phyloP scores from a whole-genome alignment of 2,329 filamentous ascomycete genomes.

The Trichoderma polysporum region DNA sequence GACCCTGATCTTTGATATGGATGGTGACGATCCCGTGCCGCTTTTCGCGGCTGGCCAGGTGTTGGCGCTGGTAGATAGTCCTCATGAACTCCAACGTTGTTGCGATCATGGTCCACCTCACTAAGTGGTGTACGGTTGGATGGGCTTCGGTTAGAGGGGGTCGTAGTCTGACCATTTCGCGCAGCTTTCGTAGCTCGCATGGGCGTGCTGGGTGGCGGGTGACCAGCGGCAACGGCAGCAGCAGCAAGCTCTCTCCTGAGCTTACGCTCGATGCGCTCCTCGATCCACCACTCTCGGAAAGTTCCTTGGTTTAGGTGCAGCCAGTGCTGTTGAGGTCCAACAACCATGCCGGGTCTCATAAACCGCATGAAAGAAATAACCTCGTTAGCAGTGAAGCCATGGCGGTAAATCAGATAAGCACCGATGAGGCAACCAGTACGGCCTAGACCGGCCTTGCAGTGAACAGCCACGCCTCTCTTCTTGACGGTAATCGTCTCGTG shows the following conservation, averaged over 20 bases:
- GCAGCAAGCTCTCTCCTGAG: slow-evolving; percentile 59
- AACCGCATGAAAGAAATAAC: slow-evolving; percentile 98
- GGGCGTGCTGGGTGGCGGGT: slow-evolving; percentile 56
- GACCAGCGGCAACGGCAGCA: slow-evolving; percentile 34
- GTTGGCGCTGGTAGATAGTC: slow-evolving; percentile 94
- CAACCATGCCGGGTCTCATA: slow-evolving; percentile 98
- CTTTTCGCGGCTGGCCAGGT: slow-evolving; percentile 92
- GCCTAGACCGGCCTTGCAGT: slow-evolving; percentile 96
- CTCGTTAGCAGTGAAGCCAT: slow-evolving; percentile 96
- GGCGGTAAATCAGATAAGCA: slow-evolving; percentile 94
- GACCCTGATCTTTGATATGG: slow-evolving; percentile 63
- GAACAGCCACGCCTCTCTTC: slow-evolving; percentile 92
- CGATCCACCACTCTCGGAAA: slow-evolving; percentile 99
- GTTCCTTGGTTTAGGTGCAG: slow-evolving; percentile 93
- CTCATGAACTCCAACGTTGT: slow-evolving; percentile 68
- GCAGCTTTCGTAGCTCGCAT: slow-evolving; percentile 59
- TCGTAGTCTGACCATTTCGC: slow-evolving; percentile 70
- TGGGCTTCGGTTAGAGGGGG: slow-evolving; percentile 76
- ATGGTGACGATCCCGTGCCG: slow-evolving; percentile 74
- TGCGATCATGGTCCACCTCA: slow-evolving; percentile 82
- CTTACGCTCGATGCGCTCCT: slow-evolving; percentile 75
- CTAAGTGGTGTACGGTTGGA: slow-evolving; percentile 83
- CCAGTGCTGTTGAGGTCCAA: slow-evolving; percentile 98
- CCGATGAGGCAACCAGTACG: slow-evolving; percentile 95
- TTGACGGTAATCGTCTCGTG: slow-evolving; percentile 91